These are phyloP conservation scores for Euphorbia schlechtendalii DNA, from an alignment of 441 rosid species.

Conservation along the genomic window DNA sequence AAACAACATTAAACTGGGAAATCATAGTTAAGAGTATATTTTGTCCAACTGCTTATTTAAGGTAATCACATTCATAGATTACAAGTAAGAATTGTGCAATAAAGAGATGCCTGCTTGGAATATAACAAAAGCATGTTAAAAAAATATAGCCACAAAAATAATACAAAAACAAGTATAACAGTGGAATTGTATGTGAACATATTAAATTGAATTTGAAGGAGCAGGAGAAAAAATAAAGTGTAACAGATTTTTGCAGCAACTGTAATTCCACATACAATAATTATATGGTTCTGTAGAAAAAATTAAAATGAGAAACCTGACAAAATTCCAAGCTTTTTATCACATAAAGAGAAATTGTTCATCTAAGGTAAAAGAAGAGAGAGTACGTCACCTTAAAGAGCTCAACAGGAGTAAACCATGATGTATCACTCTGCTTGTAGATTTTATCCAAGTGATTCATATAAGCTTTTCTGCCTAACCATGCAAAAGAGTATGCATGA, in stretches of 20 bases:
- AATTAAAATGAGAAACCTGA: not conserved
- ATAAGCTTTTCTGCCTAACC: slow-evolving; percentile 76
- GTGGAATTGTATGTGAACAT: not conserved
- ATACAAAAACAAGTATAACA: not conserved
- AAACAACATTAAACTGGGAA: not conserved
- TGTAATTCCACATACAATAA: not conserved
- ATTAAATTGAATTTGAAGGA: not conserved
- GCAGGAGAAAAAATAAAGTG: not conserved
- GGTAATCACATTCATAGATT: not conserved
- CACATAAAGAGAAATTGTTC: slow-evolving; percentile 4
- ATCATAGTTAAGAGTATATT: not conserved
- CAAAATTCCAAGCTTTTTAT: not conserved
- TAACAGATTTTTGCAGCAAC: not conserved
- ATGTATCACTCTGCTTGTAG: slow-evolving; percentile 75
- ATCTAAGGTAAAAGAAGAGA: not conserved
- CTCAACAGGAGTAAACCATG: slow-evolving; percentile 99
- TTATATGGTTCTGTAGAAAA: too few relatives aligned
- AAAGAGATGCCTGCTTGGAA: not conserved
- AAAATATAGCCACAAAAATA: not conserved
- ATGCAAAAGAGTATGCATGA: not conserved
- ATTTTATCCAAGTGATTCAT: slow-evolving; percentile 71
- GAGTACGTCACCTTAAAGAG: slow-evolving; percentile 69
- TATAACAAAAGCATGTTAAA: not conserved
- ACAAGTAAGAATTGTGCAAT: not conserved
- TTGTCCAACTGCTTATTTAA: not conserved